Evolutionary conservation across 768 basidiomycete species (phyloP).

Genomic region (Lentinula boryana): DNA sequence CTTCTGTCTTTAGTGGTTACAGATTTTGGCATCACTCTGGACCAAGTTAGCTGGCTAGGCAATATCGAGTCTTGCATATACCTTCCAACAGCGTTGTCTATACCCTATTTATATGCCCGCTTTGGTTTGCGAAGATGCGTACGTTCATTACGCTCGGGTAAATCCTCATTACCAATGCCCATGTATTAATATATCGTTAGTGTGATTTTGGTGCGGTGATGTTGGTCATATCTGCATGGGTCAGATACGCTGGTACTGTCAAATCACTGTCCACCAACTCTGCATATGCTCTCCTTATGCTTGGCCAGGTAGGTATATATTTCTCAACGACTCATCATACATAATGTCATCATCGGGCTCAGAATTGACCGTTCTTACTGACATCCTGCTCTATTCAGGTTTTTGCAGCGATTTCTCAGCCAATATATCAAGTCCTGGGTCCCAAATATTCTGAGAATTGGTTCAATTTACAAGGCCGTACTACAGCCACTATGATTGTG

Average conservation of each 20-base stretch:
- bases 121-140: slow-evolving; percentile 64
- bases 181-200: slow-evolving; percentile 27
- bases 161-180: neutral
- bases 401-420: slow-evolving; percentile 59
- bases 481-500: slow-evolving; percentile 65
- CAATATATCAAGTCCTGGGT: slow-evolving; percentile 71
- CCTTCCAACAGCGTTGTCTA: slow-evolving; percentile 52
- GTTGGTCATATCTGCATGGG: slow-evolving; percentile 63
- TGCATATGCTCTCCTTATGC: slow-evolving; percentile 60
- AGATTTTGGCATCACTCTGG: slow-evolving; percentile 63
- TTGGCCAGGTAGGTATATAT: slow-evolving; percentile 54
- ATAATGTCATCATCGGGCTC: too few relatives aligned
- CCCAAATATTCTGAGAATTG: slow-evolving; percentile 80
- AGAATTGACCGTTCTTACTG: neutral
- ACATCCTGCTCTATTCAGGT: slow-evolving; percentile 29
- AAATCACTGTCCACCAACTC: slow-evolving; percentile 41
- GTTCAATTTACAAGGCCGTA: slow-evolving; percentile 73
- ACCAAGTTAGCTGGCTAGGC: slow-evolving; percentile 77
- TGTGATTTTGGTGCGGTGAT: slow-evolving; percentile 51
- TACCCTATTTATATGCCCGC: slow-evolving; percentile 51
- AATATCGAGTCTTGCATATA: slow-evolving; percentile 57
- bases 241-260: slow-evolving; percentile 69
- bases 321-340: neutral
- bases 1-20: slow-evolving; percentile 36
- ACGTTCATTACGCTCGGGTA: slow-evolving; percentile 17